These are phyloP conservation scores for Pseudocohnilembus persalinus DNA, from an alignment of 169 alveolate genomes.

Conservation along the genomic window DNA sequence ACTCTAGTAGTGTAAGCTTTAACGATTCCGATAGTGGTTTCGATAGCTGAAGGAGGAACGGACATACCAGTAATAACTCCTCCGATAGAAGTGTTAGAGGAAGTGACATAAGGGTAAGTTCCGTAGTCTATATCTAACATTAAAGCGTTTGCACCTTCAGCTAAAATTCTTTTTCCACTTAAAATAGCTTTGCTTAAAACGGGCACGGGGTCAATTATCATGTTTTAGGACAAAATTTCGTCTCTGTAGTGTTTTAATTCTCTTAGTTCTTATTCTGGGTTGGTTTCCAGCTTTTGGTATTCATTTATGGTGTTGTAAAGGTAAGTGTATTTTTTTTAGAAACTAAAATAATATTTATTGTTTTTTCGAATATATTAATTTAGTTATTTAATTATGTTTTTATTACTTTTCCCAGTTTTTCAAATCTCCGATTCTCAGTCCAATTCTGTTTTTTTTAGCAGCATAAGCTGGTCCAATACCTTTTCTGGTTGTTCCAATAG, in stretches of 20 bases:
- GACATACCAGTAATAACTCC: slow-evolving; percentile 87
- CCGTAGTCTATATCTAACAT: slow-evolving; percentile 89
- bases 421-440: slow-evolving; percentile 87
- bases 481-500: slow-evolving; percentile 93
- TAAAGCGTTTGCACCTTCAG: slow-evolving; percentile 89
- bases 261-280: slow-evolving; percentile 77
- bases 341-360: background rate
- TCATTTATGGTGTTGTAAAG: slow-evolving; percentile 57
- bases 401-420: slow-evolving; percentile 74
- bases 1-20: slow-evolving; percentile 97
- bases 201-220: slow-evolving; percentile 82
- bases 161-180: slow-evolving; percentile 55
- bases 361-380: too few relatives aligned
- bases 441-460: slow-evolving; percentile 88
- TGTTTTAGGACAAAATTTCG: slow-evolving; percentile 57
- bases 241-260: slow-evolving; percentile 69
- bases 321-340: slow-evolving; percentile 50
- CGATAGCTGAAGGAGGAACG: slow-evolving; percentile 81
- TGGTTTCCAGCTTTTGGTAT: slow-evolving; percentile 61
- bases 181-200: slow-evolving; percentile 68
- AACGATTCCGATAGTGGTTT: slow-evolving; percentile 86
- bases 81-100: slow-evolving; percentile 84
- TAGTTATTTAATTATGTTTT: background rate
- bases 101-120: slow-evolving; percentile 90
- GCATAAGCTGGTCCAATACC: slow-evolving; percentile 97